A percentile compares a stretch with the other conserved stretches of the same genome.
phyloP scores from a whole-genome alignment of 2,329 filamentous ascomycete genomes.

The Alternaria viburni region DNA sequence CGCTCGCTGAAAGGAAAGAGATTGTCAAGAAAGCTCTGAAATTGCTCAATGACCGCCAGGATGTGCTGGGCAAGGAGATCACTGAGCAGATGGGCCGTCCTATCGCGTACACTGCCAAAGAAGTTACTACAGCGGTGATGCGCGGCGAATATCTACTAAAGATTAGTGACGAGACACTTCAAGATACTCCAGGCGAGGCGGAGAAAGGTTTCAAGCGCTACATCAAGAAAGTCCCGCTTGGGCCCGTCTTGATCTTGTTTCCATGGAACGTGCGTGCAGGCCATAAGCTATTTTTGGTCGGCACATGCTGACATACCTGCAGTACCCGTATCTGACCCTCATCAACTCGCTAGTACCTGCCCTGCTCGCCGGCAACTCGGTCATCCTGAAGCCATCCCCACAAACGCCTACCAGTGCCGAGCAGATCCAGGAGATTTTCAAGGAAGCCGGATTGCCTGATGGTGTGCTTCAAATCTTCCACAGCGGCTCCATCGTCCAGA shows the following conservation, averaged over 20 bases:
- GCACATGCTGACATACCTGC: slow-evolving; percentile 23
- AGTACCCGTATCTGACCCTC: slow-evolving; percentile 95
- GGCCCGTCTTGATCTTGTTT: slow-evolving; percentile 87
- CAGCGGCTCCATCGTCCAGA: slow-evolving; percentile 76
- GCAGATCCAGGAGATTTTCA: slow-evolving; percentile 77
- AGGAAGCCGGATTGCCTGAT: slow-evolving; percentile 78
- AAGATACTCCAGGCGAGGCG: slow-evolving; percentile 79
- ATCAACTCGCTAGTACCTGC: slow-evolving; percentile 92
- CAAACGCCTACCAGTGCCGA: slow-evolving; percentile 94
- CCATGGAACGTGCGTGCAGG: slow-evolving; percentile 84
- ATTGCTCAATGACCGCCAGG: slow-evolving; percentile 71
- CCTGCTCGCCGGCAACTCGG: slow-evolving; percentile 86
- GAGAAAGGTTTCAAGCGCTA: slow-evolving; percentile 91
- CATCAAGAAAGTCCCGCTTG: slow-evolving; percentile 86
- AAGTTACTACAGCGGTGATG: slow-evolving; percentile 84
- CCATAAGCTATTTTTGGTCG: slow-evolving; percentile 8
- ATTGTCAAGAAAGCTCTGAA: slow-evolving; percentile 83
- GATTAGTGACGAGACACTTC: slow-evolving; percentile 78
- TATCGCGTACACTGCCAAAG: slow-evolving; percentile 82
- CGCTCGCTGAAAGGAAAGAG: slow-evolving; percentile 74
- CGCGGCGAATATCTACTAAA: slow-evolving; percentile 85
- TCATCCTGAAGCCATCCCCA: slow-evolving; percentile 93
- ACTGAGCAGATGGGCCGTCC: slow-evolving; percentile 96
- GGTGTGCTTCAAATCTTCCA: slow-evolving; percentile 94
- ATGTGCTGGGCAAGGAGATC: slow-evolving; percentile 82